phyloP scores from a whole-genome alignment of 495 filamentous ascomycete species.

The Xylaria flabelliformis region DNA sequence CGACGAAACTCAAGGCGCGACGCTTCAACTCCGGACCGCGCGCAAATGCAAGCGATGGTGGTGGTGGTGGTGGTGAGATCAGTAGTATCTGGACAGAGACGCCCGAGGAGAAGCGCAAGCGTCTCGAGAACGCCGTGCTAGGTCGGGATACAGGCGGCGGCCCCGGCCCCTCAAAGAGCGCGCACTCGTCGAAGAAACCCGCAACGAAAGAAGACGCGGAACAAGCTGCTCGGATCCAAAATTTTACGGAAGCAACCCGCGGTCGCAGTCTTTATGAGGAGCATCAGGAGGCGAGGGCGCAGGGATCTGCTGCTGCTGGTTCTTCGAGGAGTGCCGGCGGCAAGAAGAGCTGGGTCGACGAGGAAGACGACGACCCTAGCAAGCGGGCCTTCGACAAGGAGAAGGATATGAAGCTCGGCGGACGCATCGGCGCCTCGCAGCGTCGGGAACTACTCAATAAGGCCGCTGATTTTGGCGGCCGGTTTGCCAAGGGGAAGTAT shows the following conservation, averaged over 20 bases:
- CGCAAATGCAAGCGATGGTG: conserved; percentile 30
- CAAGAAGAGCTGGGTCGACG: conserved; percentile 45
- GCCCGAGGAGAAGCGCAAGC: conserved; percentile 81
- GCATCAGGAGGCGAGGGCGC: conserved; percentile 48
- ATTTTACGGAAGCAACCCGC: conserved; percentile 56
- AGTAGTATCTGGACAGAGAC: conserved; percentile 88
- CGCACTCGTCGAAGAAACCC: neutral
- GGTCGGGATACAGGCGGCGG: conserved; percentile 57
- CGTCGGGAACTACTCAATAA: conserved; percentile 79
- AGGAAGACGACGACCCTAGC: conserved; percentile 90
- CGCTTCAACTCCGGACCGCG: conserved; percentile 78
- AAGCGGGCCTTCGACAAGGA: conserved; percentile 87
- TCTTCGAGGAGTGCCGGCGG: neutral
- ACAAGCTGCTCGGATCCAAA: conserved; percentile 42
- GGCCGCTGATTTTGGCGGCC: conserved; percentile 80
- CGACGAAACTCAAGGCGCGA: conserved; percentile 80
- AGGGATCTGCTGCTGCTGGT: neutral
- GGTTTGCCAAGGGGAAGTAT: conserved; percentile 83
- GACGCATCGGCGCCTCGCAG: conserved; percentile 74
- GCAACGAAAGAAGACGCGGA: conserved; percentile 49
- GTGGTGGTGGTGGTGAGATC: conserved; percentile 50
- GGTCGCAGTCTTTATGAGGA: conserved; percentile 70
- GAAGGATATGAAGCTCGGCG: conserved; percentile 87
- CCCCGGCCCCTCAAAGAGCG: neutral
- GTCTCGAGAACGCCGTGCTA: conserved; percentile 85